Conservation (phyloP, 2,329 filamentous ascomycete genomes). For the Sporothrix globosa region DNA sequence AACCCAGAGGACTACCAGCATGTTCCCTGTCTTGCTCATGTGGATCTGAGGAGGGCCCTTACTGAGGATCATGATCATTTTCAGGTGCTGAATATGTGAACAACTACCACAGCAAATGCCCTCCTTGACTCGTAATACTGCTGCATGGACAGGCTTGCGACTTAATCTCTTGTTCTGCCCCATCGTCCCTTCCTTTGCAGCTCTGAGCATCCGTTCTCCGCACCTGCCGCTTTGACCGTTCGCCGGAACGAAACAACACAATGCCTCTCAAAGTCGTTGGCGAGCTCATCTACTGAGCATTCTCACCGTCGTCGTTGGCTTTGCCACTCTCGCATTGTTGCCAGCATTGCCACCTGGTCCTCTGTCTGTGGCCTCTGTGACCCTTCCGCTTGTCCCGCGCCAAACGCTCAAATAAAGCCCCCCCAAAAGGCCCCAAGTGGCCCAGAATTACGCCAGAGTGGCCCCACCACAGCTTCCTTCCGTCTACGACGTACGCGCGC, state of each 20-base stretch:
- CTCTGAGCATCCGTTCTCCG: neutral
- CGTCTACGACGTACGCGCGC: conserved; percentile 20
- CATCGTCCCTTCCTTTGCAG: neutral
- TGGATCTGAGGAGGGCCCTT: neutral
- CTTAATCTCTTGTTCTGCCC: neutral
- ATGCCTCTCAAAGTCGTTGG: neutral
- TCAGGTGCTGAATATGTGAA: neutral
- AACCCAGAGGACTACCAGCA: neutral
- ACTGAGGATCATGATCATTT: neutral
- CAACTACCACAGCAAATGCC: neutral
- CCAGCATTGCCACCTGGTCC: neutral
- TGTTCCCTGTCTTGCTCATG: conserved; percentile 13
- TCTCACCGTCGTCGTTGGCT: neutral
- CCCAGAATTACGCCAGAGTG: neutral
- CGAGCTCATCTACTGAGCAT: neutral
- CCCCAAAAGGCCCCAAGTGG: neutral
- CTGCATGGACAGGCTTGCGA: neutral
- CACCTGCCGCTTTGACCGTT: conserved; percentile 21
- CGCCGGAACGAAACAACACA: conserved; percentile 7
- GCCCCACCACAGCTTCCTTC: conserved; percentile 26
- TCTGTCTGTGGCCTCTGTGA: neutral
- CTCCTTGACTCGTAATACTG: neutral
- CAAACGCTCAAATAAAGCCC: conserved; percentile 7
- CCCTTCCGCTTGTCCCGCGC: conserved; percentile 20
- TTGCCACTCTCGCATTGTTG: neutral